Base-by-base conservation (phyloP, 2,329 filamentous ascomycete genomes). In the Malbranchea zuffiana region DNA sequence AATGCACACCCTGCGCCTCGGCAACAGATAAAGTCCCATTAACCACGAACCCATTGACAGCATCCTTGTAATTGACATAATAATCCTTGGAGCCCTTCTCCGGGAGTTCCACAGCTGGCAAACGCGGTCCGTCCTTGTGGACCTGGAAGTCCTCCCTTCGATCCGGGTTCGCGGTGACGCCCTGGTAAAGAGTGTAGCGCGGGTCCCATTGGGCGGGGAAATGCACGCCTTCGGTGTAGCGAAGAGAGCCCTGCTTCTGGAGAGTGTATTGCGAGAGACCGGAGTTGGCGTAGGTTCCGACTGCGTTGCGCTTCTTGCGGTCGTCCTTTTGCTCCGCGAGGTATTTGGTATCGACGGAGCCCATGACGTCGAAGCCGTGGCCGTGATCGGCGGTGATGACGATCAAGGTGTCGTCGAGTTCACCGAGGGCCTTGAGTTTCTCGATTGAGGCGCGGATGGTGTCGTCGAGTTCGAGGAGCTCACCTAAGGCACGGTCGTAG, bases 191-290 rank as follows among this genome's bases (percentile, higher is more conserved):
- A 40, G 81, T 80, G 62, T 88, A 90, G 20, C 84, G 74, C 10
- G 84, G 84, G 55, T 84, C 80, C 83, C 84, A 90, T 66, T 84
- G 85, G 44, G 73, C 68, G 13, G 84, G 84, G 68, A 90, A 92
- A 63, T 82, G 74, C 48, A 74, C 68, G 35, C 80, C 79, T 15
- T 82, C 81, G 49, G 71, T 71, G 66, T 88, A 88, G 40, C 62
- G 62, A 5, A 75, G 58, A 41, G 68, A 63, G 34, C 73, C 72
- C 2, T 69, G 65, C 46, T 81, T 69, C 37, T 68, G 63, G 27
- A 73, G 63, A 3, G 73, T 75, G 69, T 92, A 92, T 58, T 86
- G 79, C 1, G 78, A 82, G 7, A 80, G 65, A 13, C 84, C 84
- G 0, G 82, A 82, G 50, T 78, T 67, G 47, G 74, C 64, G 65